These are phyloP conservation scores for Fraxinus sp. DNA, from an alignment of 305 asterid species.

Conservation along the genomic window DNA sequence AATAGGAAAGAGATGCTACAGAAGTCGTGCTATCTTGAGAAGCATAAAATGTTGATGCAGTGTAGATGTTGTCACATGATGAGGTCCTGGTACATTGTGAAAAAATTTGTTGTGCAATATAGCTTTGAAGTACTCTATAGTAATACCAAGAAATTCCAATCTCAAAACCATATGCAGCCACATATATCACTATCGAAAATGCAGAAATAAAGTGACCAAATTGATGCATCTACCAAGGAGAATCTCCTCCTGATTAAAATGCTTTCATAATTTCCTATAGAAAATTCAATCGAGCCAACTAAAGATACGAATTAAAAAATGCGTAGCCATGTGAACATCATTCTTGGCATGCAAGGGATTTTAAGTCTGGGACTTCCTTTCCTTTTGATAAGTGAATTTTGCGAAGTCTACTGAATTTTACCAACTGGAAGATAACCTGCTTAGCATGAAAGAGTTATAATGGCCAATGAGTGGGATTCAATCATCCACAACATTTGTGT, in stretches of 20 bases:
- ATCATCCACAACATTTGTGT: background rate
- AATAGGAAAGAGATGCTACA: conserved; percentile 5
- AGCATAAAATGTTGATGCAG: background rate
- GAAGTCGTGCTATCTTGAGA: background rate
- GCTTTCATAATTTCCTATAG: background rate
- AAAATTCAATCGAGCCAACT: background rate
- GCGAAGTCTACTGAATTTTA: background rate
- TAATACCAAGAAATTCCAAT: background rate
- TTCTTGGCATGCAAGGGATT: background rate
- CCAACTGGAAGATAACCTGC: background rate
- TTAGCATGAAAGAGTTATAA: background rate
- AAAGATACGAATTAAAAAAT: background rate
- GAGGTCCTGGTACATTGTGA: conserved; percentile 8
- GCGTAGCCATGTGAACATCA: background rate
- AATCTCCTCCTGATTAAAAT: background rate
- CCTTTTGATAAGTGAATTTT: background rate
- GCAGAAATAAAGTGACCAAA: background rate
- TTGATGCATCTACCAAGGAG: background rate
- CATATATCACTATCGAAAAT: background rate
- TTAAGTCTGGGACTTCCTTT: background rate
- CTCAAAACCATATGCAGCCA: background rate
- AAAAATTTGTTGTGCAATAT: background rate
- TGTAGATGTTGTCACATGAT: background rate
- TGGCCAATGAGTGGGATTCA: background rate
- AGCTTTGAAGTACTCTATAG: background rate